Percentiles rank a stretch among this genome's conserved stretches.
These are phyloP conservation scores for Lipomyces japonicus DNA, from an alignment of 805 yeast species.

Conservation along the genomic window DNA sequence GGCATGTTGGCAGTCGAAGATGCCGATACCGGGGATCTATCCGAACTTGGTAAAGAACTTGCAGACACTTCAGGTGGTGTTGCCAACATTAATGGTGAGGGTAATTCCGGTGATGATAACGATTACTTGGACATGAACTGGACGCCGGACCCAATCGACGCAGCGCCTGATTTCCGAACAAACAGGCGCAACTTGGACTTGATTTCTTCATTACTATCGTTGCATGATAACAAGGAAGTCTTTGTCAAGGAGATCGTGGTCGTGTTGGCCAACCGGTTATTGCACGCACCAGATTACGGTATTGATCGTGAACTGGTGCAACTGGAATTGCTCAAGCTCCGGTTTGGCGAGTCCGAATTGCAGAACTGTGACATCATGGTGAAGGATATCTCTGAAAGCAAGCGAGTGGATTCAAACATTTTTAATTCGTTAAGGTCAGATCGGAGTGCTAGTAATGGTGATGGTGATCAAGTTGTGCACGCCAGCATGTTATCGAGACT, in stretches of 20 bases:
- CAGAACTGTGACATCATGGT: conserved; percentile 80
- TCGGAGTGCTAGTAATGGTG: background rate
- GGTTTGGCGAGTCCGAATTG: conserved; percentile 66
- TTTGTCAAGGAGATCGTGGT: conserved; percentile 63
- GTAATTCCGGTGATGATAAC: conserved; percentile 34
- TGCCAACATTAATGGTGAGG: background rate
- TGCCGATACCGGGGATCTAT: conserved; percentile 49
- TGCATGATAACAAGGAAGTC: conserved; percentile 64
- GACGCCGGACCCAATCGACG: conserved; percentile 86
- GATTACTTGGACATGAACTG: conserved; percentile 54
- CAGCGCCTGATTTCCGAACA: conserved; percentile 67
- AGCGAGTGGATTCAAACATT: conserved; percentile 43
- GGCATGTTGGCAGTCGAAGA: conserved; percentile 56
- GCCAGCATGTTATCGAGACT: conserved; percentile 68
- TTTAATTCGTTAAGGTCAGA: conserved; percentile 30
- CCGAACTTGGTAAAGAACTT: conserved; percentile 46
- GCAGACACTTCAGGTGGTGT: conserved; percentile 3
- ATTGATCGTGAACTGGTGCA: conserved; percentile 36
- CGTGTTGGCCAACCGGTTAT: conserved; percentile 55
- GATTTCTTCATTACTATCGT: conserved; percentile 65
- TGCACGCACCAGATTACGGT: conserved; percentile 38
- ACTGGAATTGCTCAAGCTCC: conserved; percentile 52
- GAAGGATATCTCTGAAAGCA: conserved; percentile 60
- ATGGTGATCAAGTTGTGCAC: conserved; percentile 39
- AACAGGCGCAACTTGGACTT: conserved; percentile 47